These are phyloP conservation scores for Gracilaria caudata DNA, from an alignment of 23 red algal species.

Conservation along the genomic window DNA sequence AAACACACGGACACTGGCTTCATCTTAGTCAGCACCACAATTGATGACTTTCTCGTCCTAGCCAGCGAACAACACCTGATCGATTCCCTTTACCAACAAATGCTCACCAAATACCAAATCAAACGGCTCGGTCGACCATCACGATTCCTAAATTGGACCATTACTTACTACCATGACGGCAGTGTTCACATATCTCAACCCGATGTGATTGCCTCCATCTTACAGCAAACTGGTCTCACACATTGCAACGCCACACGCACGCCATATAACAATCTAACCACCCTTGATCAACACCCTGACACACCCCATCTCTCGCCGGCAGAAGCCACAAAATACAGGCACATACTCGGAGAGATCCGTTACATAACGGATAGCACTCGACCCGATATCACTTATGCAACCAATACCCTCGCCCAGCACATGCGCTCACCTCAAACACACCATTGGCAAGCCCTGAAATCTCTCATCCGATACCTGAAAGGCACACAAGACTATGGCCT, in stretches of 20 bases:
- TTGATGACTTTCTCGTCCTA: neutral
- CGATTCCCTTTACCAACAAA: neutral
- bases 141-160: neutral
- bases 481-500: slow-evolving; percentile 3
- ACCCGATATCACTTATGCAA: slow-evolving; percentile 23
- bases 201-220: neutral
- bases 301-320: neutral
- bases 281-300: neutral
- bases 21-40: neutral
- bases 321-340: neutral
- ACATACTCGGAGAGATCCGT: neutral
- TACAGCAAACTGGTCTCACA: neutral
- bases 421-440: neutral
- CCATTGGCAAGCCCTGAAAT: slow-evolving; percentile 23
- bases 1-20: too few species aligned
- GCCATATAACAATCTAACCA: neutral
- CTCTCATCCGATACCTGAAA: slow-evolving; percentile 20
- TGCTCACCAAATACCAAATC: slow-evolving; percentile 3
- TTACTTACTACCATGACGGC: neutral
- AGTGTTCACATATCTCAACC: neutral
- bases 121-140: neutral
- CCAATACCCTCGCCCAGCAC: neutral
- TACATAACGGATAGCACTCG: neutral
- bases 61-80: neutral
- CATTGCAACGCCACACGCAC: neutral